Conservation (phyloP, 257 asterid species). For the Thymus quinquecostatus region DNA sequence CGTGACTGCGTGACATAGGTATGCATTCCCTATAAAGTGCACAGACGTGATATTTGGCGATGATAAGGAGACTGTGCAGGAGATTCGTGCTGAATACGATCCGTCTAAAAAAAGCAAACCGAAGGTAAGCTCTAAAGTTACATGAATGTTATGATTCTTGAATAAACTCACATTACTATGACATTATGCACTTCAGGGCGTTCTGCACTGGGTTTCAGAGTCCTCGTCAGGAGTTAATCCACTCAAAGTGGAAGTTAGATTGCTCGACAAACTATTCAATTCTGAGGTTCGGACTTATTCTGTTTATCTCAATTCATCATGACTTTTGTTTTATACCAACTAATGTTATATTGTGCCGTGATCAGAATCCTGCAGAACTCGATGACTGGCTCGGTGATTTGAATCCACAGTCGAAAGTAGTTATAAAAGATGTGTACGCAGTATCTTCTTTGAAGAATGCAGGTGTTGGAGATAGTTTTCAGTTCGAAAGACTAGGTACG, state of each 20-base stretch:
- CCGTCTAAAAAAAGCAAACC: constrained; percentile 81
- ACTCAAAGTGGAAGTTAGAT: constrained; percentile 79
- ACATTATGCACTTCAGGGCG: constrained; percentile 62
- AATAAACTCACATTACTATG: background rate
- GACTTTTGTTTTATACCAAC: background rate
- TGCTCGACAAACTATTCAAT: constrained; percentile 74
- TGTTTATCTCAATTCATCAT: background rate
- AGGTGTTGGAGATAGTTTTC: constrained; percentile 77
- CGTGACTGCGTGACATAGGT: constrained; percentile 43
- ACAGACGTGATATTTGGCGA: constrained; percentile 68
- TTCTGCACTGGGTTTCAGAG: constrained; percentile 94
- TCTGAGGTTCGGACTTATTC: constrained; percentile 70
- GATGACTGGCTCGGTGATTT: constrained; percentile 88
- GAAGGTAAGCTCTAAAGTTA: constrained; percentile 54
- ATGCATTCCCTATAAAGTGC: constrained; percentile 91
- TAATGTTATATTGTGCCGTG: constrained; percentile 16
- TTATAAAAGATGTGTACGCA: constrained; percentile 68
- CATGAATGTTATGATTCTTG: background rate
- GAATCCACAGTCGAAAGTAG: constrained; percentile 72
- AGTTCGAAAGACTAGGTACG: constrained; percentile 95
- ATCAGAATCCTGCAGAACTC: constrained; percentile 83
- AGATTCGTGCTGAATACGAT: constrained; percentile 81
- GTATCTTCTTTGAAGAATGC: constrained; percentile 63
- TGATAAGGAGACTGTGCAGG: constrained; percentile 67
- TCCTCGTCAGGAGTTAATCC: constrained; percentile 75